phyloP scores from a whole-genome alignment of 495 filamentous ascomycete genomes.

The Cetradonia linearis region DNA sequence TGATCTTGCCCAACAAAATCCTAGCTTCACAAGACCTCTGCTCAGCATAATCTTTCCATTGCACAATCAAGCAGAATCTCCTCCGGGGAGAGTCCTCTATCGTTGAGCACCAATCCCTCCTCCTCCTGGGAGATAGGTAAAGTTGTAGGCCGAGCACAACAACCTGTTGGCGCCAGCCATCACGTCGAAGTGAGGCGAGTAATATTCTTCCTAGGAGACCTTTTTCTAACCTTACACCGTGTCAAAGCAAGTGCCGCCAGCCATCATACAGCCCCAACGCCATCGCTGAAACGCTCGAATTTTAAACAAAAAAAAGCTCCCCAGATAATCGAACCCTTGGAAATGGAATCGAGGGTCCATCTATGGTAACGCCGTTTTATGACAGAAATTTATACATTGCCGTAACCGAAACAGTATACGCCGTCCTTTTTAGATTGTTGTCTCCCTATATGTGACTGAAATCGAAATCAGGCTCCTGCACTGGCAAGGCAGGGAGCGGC shows the following conservation, averaged over 20 bases:
- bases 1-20: not conserved
- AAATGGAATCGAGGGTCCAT: not conserved
- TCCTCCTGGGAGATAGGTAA: not conserved
- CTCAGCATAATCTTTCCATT: not conserved
- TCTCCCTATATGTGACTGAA: not conserved
- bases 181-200: not conserved
- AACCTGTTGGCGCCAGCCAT: not conserved
- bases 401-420: not conserved
- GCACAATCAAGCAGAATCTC: not conserved
- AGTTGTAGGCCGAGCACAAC: not conserved
- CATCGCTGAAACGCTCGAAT: not conserved
- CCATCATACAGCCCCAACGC: not conserved
- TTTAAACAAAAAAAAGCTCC: not conserved
- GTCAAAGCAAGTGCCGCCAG: not conserved
- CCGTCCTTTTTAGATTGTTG: not conserved
- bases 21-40: not conserved
- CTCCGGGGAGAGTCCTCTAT: not conserved
- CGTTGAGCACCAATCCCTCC: not conserved
- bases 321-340: not conserved
- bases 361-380: not conserved
- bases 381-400: not conserved
- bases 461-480: not conserved
- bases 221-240: not conserved
- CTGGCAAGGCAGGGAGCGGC: conserved; percentile 1
- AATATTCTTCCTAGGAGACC: not conserved